Evolutionary conservation across 345 rosid species (phyloP).

Genomic region (Combretum micranthum): DNA sequence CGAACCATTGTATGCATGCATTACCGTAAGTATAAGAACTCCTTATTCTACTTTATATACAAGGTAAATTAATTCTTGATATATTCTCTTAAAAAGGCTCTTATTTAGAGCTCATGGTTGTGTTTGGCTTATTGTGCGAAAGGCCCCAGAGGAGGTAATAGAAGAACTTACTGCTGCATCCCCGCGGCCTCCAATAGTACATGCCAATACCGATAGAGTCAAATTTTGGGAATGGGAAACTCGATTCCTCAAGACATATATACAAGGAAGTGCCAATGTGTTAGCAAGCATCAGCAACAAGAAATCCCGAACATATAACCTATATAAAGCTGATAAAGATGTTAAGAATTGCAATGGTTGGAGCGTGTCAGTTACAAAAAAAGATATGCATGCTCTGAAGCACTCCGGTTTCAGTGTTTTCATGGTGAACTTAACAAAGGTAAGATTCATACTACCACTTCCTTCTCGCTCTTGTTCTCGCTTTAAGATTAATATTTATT

Average conservation of each 20-base stretch:
- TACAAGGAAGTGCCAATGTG: not conserved
- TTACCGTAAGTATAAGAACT: too few relatives aligned
- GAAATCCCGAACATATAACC: conserved; percentile 23
- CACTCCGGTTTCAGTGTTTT: conserved; percentile 25
- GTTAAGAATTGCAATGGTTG: conserved; percentile 39
- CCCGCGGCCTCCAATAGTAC: conserved; percentile 28
- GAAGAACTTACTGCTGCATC: conserved; percentile 20
- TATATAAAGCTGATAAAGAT: conserved; percentile 22
- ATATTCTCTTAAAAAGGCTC: not conserved
- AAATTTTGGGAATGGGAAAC: conserved; percentile 8
- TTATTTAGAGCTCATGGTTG: not conserved
- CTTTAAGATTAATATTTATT: too few relatives aligned
- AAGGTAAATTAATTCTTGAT: not conserved
- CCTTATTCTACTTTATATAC: too few relatives aligned
- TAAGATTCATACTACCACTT: conserved; percentile 1
- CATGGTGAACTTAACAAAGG: conserved; percentile 44
- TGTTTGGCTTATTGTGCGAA: not conserved
- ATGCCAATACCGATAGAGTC: conserved; percentile 2
- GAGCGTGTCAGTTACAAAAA: conserved; percentile 26
- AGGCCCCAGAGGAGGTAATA: conserved; percentile 42
- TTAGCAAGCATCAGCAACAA: conserved; percentile 9
- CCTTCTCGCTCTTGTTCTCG: not conserved
- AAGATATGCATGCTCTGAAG: conserved; percentile 11
- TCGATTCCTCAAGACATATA: conserved; percentile 12
- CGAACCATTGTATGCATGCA: not conserved